Percentiles rank a stretch among this genome's conserved stretches.
Conservation (phyloP, 257 asterid genomes). For the Fraxinus pennsylvanica region DNA sequence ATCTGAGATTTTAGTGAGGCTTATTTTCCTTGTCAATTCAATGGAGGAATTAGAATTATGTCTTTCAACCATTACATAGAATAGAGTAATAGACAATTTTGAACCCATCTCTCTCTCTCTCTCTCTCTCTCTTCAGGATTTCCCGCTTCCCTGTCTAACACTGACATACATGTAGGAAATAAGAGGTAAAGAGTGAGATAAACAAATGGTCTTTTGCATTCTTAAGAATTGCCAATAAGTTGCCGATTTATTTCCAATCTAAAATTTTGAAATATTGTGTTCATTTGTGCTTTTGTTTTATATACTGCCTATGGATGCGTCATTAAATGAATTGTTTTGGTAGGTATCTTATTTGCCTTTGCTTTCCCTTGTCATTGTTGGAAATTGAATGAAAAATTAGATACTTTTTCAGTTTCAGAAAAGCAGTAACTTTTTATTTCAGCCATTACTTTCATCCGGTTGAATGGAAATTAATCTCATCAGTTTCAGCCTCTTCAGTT, state of each 20-base stretch:
- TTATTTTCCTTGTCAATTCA: not conserved
- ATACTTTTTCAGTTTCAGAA: too few relatives aligned
- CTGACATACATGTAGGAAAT: not conserved
- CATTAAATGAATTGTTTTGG: conserved; percentile 10
- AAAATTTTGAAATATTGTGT: conserved; percentile 3
- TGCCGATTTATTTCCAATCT: conserved; percentile 2
- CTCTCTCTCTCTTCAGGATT: too few relatives aligned
- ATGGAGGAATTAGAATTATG: not conserved
- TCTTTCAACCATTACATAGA: not conserved
- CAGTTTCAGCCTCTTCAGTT: too few relatives aligned
- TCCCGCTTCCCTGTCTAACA: not conserved
- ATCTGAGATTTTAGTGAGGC: not conserved
- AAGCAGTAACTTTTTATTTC: too few relatives aligned
- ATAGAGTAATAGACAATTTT: not conserved
- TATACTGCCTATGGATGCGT: conserved; percentile 9
- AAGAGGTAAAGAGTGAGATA: too few relatives aligned
- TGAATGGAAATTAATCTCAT: too few relatives aligned
- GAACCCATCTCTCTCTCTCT: not conserved
- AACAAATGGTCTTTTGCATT: not conserved
- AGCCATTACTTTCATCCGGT: too few relatives aligned
- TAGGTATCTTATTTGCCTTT: conserved; percentile 18
- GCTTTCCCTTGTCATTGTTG: not conserved
- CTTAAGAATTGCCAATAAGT: not conserved
- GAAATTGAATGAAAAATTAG: too few relatives aligned
- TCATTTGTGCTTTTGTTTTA: not conserved